Evolutionary conservation across 2,329 filamentous ascomycete species (phyloP).

Genomic region (Aspergillus caelatus): DNA sequence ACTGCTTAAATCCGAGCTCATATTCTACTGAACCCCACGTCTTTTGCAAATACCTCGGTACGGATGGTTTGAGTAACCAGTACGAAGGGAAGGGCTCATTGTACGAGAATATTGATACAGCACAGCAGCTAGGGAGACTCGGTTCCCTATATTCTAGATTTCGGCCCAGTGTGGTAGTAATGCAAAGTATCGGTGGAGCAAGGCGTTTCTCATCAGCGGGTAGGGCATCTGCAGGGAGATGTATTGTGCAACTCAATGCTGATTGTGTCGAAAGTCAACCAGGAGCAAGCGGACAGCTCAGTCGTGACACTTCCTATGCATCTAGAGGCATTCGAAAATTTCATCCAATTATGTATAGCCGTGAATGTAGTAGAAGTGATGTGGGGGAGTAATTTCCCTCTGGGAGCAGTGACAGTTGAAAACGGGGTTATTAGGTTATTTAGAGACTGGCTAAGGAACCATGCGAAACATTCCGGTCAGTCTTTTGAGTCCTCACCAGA

Average conservation of each 20-base stretch:
- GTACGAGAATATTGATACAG: constrained; percentile 34
- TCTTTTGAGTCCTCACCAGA: not conserved
- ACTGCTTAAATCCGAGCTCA: constrained; percentile 74
- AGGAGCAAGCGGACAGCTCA: not conserved
- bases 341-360: constrained; percentile 72
- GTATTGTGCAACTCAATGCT: not conserved
- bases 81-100: constrained; percentile 43
- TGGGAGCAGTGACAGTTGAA: constrained; percentile 66
- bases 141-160: constrained; percentile 70
- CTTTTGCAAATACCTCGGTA: constrained; percentile 68
- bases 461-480: constrained; percentile 22
- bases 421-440: constrained; percentile 72
- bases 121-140: constrained; percentile 50
- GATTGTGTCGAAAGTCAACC: constrained; percentile 12
- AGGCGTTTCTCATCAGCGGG: constrained; percentile 16
- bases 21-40: constrained; percentile 71
- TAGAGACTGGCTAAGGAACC: constrained; percentile 68
- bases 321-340: constrained; percentile 71
- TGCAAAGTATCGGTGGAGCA: constrained; percentile 25
- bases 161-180: constrained; percentile 63
- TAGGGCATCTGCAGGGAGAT: constrained; percentile 9
- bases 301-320: constrained; percentile 62
- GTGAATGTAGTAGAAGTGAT: constrained; percentile 70
- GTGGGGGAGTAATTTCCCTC: constrained; percentile 62
- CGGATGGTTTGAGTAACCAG: constrained; percentile 58